These are phyloP conservation scores for Penicillium sumatraense DNA, from an alignment of 2,329 filamentous ascomycete genomes.

Conservation along the genomic window DNA sequence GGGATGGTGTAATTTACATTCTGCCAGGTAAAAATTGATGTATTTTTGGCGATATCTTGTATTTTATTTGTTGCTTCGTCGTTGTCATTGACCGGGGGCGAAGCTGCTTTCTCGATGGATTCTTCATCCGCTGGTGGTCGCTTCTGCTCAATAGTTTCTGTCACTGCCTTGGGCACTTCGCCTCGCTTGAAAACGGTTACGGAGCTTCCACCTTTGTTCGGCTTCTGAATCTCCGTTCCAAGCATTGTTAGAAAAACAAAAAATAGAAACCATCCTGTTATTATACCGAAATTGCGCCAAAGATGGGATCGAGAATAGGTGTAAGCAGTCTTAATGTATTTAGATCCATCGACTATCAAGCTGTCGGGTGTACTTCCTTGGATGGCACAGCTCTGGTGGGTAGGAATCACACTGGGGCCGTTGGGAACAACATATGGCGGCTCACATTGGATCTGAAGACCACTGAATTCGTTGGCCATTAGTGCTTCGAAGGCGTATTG, in stretches of 20 bases:
- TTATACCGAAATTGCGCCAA: conserved; percentile 80
- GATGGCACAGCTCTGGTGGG: conserved; percentile 64
- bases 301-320: conserved; percentile 61
- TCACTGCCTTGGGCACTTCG: conserved; percentile 63
- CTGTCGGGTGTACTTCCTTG: conserved; percentile 61
- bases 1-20: conserved; percentile 73
- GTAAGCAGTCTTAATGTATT: conserved; percentile 61
- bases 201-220: conserved; percentile 78
- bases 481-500: conserved; percentile 72
- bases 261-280: conserved; percentile 72
- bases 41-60: conserved; percentile 63
- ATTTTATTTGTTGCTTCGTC: conserved; percentile 34
- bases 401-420: conserved; percentile 49
- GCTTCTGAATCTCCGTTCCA: conserved; percentile 77
- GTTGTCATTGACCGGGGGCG: conserved; percentile 21
- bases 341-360: conserved; percentile 57
- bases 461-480: conserved; percentile 72
- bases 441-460: conserved; percentile 59
- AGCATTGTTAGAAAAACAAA: conserved; percentile 78
- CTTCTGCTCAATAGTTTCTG: conserved; percentile 59
- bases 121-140: conserved; percentile 57
- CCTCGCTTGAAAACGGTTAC: conserved; percentile 77
- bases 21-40: conserved; percentile 83
- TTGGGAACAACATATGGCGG: conserved; percentile 61
- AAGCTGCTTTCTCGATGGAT: conserved; percentile 38